These are phyloP conservation scores for Dissophora ornata DNA, from an alignment of 192 early-diverging fungal genomes.

Conservation along the genomic window DNA sequence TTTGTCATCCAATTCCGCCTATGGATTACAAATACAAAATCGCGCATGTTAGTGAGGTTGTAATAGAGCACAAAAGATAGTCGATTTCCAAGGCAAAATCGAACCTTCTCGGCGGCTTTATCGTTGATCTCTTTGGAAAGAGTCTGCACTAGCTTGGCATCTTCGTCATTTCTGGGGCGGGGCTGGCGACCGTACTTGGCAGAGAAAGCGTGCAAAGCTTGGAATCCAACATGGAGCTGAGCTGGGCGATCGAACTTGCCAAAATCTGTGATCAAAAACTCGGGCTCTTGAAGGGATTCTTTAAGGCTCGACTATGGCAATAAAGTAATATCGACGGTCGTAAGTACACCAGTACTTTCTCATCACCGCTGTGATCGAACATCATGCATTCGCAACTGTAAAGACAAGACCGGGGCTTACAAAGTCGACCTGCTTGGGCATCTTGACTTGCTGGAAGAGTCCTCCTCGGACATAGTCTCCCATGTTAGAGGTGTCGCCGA, in stretches of 20 bases:
- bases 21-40: conserved; percentile 1
- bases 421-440: conserved; percentile 87
- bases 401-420: conserved; percentile 65
- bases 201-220: conserved; percentile 88
- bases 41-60: not conserved
- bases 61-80: too few relatives aligned
- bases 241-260: conserved; percentile 98
- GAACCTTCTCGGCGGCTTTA: conserved; percentile 69
- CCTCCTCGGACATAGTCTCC: conserved; percentile 86
- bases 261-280: conserved; percentile 91
- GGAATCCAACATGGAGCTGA: conserved; percentile 93
- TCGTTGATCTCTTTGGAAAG: conserved; percentile 80
- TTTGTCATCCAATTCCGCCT: conserved; percentile 85
- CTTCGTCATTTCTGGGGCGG: conserved; percentile 85
- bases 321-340: too few relatives aligned
- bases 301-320: conserved; percentile 68
- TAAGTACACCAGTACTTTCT: too few relatives aligned
- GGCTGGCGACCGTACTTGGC: conserved; percentile 79
- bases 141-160: conserved; percentile 84
- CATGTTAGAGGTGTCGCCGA: conserved; percentile 87
- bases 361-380: too few relatives aligned
- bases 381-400: too few relatives aligned
- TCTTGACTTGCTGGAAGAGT: conserved; percentile 96
- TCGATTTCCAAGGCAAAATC: not conserved
- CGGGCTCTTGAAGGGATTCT: conserved; percentile 83